phyloP scores from a whole-genome alignment of 768 basidiomycete species.

The Cantharellus cinnabarinus region DNA sequence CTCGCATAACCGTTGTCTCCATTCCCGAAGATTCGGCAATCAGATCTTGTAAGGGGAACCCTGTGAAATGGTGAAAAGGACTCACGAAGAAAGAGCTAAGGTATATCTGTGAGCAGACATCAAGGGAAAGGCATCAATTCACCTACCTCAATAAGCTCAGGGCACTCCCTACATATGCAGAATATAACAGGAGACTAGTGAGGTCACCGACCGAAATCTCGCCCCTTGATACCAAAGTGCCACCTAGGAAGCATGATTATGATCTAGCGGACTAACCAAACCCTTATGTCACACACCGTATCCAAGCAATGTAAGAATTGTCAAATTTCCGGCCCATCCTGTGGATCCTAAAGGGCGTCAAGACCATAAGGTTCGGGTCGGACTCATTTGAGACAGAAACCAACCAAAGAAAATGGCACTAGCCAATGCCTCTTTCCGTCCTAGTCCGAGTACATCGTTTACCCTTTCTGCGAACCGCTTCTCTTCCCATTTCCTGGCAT shows the following conservation, averaged over 20 bases:
- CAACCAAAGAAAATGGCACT: constrained; percentile 79
- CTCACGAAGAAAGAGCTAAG: constrained; percentile 23
- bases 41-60: background rate
- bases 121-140: background rate
- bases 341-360: constrained; percentile 23
- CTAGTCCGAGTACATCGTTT: constrained; percentile 46
- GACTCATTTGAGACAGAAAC: background rate
- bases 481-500: constrained; percentile 61
- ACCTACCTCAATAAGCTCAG: constrained; percentile 60
- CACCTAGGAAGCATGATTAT: constrained; percentile 30
- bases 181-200: constrained; percentile 77
- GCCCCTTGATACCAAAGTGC: constrained; percentile 72
- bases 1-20: constrained; percentile 88
- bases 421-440: constrained; percentile 72
- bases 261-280: background rate
- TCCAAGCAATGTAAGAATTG: constrained; percentile 68
- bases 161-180: constrained; percentile 70
- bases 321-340: constrained; percentile 86
- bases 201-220: constrained; percentile 83
- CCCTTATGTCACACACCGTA: constrained; percentile 39
- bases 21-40: background rate
- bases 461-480: constrained; percentile 46
- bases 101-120: constrained; percentile 3
- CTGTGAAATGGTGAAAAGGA: constrained; percentile 5
- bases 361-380: background rate